phyloP scores from a whole-genome alignment of 441 rosid genomes.

The Biscutella auriculata region DNA sequence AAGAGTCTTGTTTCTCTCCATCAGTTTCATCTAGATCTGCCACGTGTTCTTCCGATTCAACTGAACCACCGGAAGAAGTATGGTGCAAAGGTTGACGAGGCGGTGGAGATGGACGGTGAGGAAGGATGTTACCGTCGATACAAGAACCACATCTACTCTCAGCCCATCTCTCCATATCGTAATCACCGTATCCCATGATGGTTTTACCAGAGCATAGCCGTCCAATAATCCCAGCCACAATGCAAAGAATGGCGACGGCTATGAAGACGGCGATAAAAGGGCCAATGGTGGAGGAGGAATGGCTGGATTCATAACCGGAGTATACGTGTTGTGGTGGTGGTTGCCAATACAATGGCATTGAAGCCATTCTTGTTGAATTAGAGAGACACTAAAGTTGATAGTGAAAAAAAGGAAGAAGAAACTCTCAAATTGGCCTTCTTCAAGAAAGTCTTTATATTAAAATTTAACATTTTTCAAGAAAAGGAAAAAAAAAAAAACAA shows the following conservation, averaged over 20 bases:
- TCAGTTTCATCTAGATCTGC: constrained; percentile 14
- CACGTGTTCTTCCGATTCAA: constrained; percentile 10
- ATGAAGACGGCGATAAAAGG: constrained; percentile 51
- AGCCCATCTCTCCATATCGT: constrained; percentile 63
- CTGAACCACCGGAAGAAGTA: constrained; percentile 7
- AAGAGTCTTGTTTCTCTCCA: constrained; percentile 22
- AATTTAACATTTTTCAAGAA: not conserved
- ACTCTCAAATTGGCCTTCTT: not conserved
- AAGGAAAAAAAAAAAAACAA: too few relatives aligned
- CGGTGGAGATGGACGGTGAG: constrained; percentile 20
- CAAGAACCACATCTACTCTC: constrained; percentile 58
- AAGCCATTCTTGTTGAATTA: constrained; percentile 20
- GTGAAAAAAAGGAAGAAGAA: not conserved
- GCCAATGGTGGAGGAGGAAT: constrained; percentile 37
- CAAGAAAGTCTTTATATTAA: not conserved
- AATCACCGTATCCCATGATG: constrained; percentile 46
- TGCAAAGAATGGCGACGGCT: constrained; percentile 32
- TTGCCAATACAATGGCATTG: constrained; percentile 36
- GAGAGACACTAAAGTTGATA: not conserved
- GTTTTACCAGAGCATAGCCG: constrained; percentile 64
- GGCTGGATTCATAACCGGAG: constrained; percentile 20
- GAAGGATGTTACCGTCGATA: constrained; percentile 53
- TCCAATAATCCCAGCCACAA: constrained; percentile 44
- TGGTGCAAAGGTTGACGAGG: not conserved
- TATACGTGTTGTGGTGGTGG: constrained; percentile 33